These are phyloP conservation scores for Darksidea phi DNA, from an alignment of 495 filamentous ascomycete species.

Conservation along the genomic window DNA sequence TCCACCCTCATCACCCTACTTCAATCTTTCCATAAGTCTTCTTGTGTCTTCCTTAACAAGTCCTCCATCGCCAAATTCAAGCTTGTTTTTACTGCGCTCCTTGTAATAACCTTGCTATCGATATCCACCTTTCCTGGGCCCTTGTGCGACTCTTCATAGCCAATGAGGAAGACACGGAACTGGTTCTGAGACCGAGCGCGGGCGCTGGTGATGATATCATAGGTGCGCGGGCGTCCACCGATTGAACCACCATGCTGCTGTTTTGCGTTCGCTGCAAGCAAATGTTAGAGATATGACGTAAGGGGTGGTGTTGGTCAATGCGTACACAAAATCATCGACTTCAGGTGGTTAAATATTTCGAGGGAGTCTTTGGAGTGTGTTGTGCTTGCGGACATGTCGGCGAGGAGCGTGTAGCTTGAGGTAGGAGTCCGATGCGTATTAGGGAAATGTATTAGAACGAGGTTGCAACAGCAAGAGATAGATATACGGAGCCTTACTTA, in stretches of 20 bases:
- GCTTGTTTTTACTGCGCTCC: conserved; percentile 11
- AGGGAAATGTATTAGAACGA: no score
- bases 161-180: conserved; percentile 12
- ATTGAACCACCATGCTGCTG: background rate
- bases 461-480: no score
- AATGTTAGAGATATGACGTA: background rate
- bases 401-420: no score
- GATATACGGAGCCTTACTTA: no score
- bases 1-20: no score
- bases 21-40: conserved; percentile 9
- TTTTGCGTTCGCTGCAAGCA: conserved; percentile 17
- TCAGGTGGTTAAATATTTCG: background rate
- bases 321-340: conserved; percentile 6
- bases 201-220: conserved; percentile 7
- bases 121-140: conserved; percentile 12
- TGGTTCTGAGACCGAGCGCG: background rate
- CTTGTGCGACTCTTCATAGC: conserved; percentile 13
- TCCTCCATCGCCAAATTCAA: conserved; percentile 20
- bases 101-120: conserved; percentile 1
- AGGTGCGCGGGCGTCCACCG: conserved; percentile 9
- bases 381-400: background rate
- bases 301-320: background rate
- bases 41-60: conserved; percentile 9
- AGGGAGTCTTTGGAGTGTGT: background rate
- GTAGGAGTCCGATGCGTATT: no score